phyloP scores from a whole-genome alignment of 495 filamentous ascomycete genomes.

The Bryoglossum gracile region DNA sequence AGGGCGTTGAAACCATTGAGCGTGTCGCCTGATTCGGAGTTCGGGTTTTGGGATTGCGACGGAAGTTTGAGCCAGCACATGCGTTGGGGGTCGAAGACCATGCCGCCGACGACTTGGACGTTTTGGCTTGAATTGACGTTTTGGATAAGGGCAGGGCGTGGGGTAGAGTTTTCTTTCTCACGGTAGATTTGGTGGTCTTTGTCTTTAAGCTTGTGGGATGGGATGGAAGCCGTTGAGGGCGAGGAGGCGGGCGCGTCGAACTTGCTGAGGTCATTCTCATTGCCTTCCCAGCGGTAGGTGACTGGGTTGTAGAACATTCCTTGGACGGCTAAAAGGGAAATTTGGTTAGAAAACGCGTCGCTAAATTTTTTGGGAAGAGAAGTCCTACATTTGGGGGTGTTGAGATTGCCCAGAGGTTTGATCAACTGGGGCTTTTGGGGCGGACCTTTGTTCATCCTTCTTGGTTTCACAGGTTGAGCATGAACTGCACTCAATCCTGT shows the following conservation, averaged over 20 bases:
- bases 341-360: background rate
- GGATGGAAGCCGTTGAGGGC: conserved; percentile 38
- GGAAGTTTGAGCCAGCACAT: conserved; percentile 89
- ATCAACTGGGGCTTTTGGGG: conserved; percentile 64
- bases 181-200: conserved; percentile 27
- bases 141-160: conserved; percentile 87
- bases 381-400: conserved; percentile 59
- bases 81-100: conserved; percentile 93
- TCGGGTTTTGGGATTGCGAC: conserved; percentile 14
- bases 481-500: conserved; percentile 30
- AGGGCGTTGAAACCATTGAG: conserved; percentile 75
- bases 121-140: conserved; percentile 69
- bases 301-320: conserved; percentile 92
- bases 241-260: conserved; percentile 55
- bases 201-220: conserved; percentile 35
- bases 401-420: conserved; percentile 57
- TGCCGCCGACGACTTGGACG: conserved; percentile 85
- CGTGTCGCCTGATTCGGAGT: conserved; percentile 34
- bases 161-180: conserved; percentile 49
- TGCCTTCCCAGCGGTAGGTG: conserved; percentile 88
- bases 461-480: conserved; percentile 42
- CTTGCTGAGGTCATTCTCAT: conserved; percentile 70
- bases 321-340: conserved; percentile 55
- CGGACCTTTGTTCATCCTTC: conserved; percentile 48
- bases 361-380: background rate